A percentile compares a stretch with the other conserved stretches of the same genome.
Evolutionary conservation across 2,329 filamentous ascomycete species (phyloP).

Genomic region (Thelonectria olida): DNA sequence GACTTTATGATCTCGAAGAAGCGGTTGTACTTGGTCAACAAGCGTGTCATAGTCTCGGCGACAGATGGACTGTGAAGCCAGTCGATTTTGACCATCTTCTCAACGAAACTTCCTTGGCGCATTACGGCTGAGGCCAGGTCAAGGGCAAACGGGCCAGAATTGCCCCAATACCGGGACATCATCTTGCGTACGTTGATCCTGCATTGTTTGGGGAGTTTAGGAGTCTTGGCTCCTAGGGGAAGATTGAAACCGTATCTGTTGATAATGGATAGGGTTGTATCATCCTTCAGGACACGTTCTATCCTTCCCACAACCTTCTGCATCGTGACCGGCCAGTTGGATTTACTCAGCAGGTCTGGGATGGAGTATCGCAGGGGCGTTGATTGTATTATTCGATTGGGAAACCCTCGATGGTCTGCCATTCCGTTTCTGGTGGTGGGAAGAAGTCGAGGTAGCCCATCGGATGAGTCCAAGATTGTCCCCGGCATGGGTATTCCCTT

Average conservation of each 20-base stretch:
- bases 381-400: background rate
- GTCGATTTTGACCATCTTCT: slow-evolving; percentile 48
- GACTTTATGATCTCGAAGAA: slow-evolving; percentile 66
- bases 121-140: slow-evolving; percentile 53
- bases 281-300: background rate
- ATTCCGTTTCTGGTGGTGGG: background rate
- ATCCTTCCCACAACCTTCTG: background rate
- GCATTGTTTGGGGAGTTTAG: background rate
- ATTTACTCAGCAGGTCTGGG: background rate
- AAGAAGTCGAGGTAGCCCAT: background rate
- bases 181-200: slow-evolving; percentile 32
- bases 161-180: slow-evolving; percentile 55
- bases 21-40: slow-evolving; percentile 68
- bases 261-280: background rate
- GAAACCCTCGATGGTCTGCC: background rate
- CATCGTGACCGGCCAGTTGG: background rate
- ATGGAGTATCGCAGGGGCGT: background rate
- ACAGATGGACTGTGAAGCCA: slow-evolving; percentile 76
- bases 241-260: background rate
- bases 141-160: slow-evolving; percentile 48
- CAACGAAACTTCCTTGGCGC: slow-evolving; percentile 52
- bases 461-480: slow-evolving; percentile 63
- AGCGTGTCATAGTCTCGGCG: slow-evolving; percentile 64
- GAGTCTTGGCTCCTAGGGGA: too few relatives aligned
- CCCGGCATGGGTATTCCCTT: slow-evolving; percentile 63